Conservation (phyloP, 2,329 filamentous ascomycete species). For the Chaetomiaceae sp. region DNA sequence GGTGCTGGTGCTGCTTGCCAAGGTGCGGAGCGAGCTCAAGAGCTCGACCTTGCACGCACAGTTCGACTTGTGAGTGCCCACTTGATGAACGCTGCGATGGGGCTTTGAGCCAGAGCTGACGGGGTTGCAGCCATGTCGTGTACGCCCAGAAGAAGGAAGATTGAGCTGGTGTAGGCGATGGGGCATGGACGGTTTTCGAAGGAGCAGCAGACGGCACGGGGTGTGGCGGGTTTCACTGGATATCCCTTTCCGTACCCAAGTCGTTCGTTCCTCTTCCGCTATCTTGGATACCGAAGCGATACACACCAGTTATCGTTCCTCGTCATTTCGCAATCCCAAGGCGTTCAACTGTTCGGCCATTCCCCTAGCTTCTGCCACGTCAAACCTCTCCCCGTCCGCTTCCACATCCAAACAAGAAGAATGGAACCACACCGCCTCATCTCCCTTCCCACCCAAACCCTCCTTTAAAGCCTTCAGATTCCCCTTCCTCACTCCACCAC, state of each 20-base stretch:
- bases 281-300: no score
- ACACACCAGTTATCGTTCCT: neutral
- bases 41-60: slow-evolving; percentile 23
- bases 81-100: neutral
- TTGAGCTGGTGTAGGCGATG: no score
- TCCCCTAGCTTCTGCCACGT: slow-evolving; percentile 14
- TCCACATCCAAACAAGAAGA: slow-evolving; percentile 37
- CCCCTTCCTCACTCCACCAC: slow-evolving; percentile 43
- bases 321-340: neutral
- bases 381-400: slow-evolving; percentile 5
- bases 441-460: slow-evolving; percentile 13
- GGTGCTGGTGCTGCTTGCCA: slow-evolving; percentile 21
- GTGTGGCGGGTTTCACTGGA: no score
- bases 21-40: slow-evolving; percentile 25
- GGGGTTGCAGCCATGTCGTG: slow-evolving; percentile 8
- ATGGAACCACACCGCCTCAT: slow-evolving; percentile 38
- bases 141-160: slow-evolving; percentile 12
- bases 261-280: no score
- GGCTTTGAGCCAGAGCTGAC: neutral
- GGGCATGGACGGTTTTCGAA: no score
- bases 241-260: no score
- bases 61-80: slow-evolving; percentile 19
- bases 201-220: no score
- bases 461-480: slow-evolving; percentile 32
- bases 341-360: slow-evolving; percentile 1